Percentiles rank a stretch among this genome's conserved stretches.
phyloP scores from a whole-genome alignment of 306 rosid genomes.

The Boehmeria nivea region DNA sequence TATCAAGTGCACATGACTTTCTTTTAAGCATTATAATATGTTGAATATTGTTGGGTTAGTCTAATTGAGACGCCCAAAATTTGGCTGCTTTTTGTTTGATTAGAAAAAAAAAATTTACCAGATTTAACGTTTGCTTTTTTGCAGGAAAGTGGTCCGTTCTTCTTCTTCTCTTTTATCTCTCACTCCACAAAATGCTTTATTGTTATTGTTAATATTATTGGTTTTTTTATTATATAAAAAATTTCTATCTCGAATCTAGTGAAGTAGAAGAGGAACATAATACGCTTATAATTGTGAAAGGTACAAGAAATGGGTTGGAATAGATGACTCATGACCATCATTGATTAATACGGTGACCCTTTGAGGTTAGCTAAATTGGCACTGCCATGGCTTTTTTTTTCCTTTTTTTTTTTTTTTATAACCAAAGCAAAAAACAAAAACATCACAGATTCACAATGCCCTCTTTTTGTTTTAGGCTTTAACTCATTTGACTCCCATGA shows the following conservation, averaged over 20 bases:
- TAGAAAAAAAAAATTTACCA: background rate
- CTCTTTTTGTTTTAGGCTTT: too few species aligned
- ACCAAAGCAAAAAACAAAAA: too few species aligned
- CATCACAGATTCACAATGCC: too few species aligned
- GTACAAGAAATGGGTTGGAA: background rate
- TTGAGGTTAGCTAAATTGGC: too few species aligned
- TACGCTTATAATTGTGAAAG: background rate
- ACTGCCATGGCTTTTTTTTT: too few species aligned
- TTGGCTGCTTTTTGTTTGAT: background rate
- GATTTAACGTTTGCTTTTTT: too few species aligned
- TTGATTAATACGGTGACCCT: too few species aligned
- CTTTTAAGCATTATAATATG: slow-evolving; percentile 10
- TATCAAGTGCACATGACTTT: slow-evolving; percentile 39
- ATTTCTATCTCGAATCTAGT: background rate
- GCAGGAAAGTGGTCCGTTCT: slow-evolving; percentile 5
- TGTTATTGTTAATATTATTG: background rate
- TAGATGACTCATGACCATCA: background rate
- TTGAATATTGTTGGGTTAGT: too few species aligned
- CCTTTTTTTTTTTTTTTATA: too few species aligned
- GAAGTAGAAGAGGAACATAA: slow-evolving; percentile 4
- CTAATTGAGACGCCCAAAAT: slow-evolving; percentile 14
- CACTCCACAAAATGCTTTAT: background rate
- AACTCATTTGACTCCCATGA: too few species aligned
- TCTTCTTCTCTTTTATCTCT: background rate
- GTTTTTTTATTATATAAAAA: background rate